Conservation (phyloP, 2,329 filamentous ascomycete species). For the Sporothrix dimorphospora region DNA sequence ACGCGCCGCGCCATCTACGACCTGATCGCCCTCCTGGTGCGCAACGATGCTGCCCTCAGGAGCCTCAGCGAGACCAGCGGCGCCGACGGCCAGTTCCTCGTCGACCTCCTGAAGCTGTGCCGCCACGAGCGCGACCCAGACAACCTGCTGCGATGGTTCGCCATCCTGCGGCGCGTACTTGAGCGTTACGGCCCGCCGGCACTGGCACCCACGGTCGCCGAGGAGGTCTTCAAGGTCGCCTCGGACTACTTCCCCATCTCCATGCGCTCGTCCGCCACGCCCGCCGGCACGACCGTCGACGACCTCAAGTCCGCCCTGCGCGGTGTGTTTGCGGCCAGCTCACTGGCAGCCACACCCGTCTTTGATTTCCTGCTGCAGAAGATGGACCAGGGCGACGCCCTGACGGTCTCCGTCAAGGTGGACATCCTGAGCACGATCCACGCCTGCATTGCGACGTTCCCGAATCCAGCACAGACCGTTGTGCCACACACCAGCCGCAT, state of each 20-base stretch:
- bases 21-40: slow-evolving; percentile 51
- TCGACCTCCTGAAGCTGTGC: slow-evolving; percentile 55
- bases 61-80: slow-evolving; percentile 51
- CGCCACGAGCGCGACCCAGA: slow-evolving; percentile 60
- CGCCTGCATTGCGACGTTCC: slow-evolving; percentile 56
- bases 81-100: slow-evolving; percentile 51
- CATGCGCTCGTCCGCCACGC: slow-evolving; percentile 54
- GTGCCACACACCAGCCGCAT: slow-evolving; percentile 55
- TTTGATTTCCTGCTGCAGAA: slow-evolving; percentile 61
- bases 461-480: slow-evolving; percentile 51
- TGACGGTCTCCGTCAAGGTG: slow-evolving; percentile 62
- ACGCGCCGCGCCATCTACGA: slow-evolving; percentile 58
- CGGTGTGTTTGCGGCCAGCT: slow-evolving; percentile 56
- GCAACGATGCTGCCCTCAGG: slow-evolving; percentile 37
- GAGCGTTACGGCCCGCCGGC: slow-evolving; percentile 45
- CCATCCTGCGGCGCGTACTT: slow-evolving; percentile 51
- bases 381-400: slow-evolving; percentile 61
- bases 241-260: slow-evolving; percentile 66
- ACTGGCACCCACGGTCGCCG: slow-evolving; percentile 48
- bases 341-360: slow-evolving; percentile 49
- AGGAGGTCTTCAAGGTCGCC: slow-evolving; percentile 58
- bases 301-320: slow-evolving; percentile 58
- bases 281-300: slow-evolving; percentile 57
- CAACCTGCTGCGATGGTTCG: slow-evolving; percentile 62
- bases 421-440: slow-evolving; percentile 61